Base-by-base conservation (phyloP, 2,329 filamentous ascomycete genomes). In the Dothideomycetes sp. region DNA sequence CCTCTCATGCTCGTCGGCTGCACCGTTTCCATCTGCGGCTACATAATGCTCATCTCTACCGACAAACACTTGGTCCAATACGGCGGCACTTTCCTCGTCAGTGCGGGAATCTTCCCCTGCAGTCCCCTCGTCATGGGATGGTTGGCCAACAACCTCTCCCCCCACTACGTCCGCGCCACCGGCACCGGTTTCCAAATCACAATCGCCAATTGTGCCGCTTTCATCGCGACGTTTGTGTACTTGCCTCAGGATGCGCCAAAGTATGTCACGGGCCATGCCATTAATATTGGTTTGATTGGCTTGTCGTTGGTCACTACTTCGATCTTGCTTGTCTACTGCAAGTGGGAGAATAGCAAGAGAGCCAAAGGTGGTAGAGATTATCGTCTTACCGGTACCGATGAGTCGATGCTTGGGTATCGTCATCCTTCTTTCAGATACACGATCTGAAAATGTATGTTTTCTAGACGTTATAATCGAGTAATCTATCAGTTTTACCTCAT, bases 211-310 rank as follows among this genome's bases (percentile, higher is more conserved):
- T 56, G 37, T 28, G 53, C 57, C 4, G 61, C 61, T 3, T 66
- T 66, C 38, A 54, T 63, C 12, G 62, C 58, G 5, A 60, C 63
- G 0, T 64, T 65, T 32, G 61, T 60, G 22, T 64, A 64, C 43
- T 52, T 67, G 3, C 46, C 52, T 12, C 47, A 54, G 45, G 61
- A 65, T 52, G 59, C 57, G 60, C 59, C 60, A 1, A 43, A 55
- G 33, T 64, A 62, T 35, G 50, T 51, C 4, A 52, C 58, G 0
- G 61, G 61, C 4, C 60, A 65, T 47, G 56, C 60, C 4, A 59
- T 63, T 40, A 61, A 58, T 24, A 46, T 65, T 13, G 62, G 56
- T 1, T 52, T 58, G 13, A 50, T 64, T 0, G 51, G 55, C 4
- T 37, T 64, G 5, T 53, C 52, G n/a, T 32, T 58, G 5, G 46